These are phyloP conservation scores for Fusarium coicis DNA, from an alignment of 2,329 filamentous ascomycete species.

Conservation along the genomic window DNA sequence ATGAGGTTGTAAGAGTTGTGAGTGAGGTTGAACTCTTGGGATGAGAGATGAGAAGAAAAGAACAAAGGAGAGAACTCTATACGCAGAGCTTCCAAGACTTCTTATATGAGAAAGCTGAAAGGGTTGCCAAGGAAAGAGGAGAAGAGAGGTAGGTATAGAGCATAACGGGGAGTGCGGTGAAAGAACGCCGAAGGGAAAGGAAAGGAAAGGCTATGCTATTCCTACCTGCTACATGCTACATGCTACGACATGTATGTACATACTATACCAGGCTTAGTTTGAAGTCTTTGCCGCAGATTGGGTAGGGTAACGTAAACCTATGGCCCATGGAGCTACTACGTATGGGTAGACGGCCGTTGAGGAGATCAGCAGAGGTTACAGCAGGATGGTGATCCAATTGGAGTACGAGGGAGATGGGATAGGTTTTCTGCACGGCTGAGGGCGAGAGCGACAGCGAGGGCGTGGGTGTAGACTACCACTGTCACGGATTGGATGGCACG, in stretches of 20 bases:
- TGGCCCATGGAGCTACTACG: conserved; percentile 27
- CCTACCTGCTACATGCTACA: background rate
- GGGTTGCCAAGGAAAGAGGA: conserved; percentile 28
- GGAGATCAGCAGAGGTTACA: conserved; percentile 40
- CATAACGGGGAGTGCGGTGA: conserved; percentile 37
- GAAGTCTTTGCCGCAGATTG: conserved; percentile 27
- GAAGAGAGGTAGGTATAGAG: conserved; percentile 25
- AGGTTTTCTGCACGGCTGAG: conserved; percentile 17
- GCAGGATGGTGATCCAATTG: conserved; percentile 20
- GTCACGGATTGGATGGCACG: conserved; percentile 23
- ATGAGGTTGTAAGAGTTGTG: conserved; percentile 24
- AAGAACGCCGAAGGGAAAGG: conserved; percentile 6
- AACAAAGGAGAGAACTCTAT: conserved; percentile 9
- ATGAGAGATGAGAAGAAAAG: conserved; percentile 39
- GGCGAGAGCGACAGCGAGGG: conserved; percentile 38
- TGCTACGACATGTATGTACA: conserved; percentile 7
- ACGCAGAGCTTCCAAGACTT: conserved; percentile 26
- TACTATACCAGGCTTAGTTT: conserved; percentile 20
- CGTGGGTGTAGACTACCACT: conserved; percentile 32
- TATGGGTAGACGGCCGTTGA: conserved; percentile 32
- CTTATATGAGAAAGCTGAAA: conserved; percentile 39
- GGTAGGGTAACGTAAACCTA: conserved; percentile 21
- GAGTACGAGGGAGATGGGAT: conserved; percentile 2
- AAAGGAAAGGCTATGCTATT: background rate
- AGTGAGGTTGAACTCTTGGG: conserved; percentile 36